These are phyloP conservation scores for Solanum infundibuliforme DNA, from an alignment of 257 asterid genomes.

Conservation along the genomic window DNA sequence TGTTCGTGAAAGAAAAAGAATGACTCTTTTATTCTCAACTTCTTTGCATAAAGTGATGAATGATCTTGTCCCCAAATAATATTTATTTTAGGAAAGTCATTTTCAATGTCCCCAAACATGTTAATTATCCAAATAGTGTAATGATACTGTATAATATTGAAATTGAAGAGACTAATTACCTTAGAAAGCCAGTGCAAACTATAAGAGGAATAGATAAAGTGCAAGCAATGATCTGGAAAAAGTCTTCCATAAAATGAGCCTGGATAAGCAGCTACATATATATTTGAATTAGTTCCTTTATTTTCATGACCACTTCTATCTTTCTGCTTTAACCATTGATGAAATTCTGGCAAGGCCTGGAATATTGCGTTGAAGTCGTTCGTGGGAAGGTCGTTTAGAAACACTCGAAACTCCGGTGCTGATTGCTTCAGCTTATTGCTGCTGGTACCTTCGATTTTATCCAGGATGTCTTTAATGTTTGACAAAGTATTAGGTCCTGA, in stretches of 20 bases:
- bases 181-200: conserved; percentile 88
- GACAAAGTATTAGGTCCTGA: conserved; percentile 78
- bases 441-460: conserved; percentile 22
- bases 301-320: neutral
- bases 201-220: conserved; percentile 68
- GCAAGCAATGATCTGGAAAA: conserved; percentile 62
- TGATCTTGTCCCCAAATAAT: neutral
- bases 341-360: conserved; percentile 62
- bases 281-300: conserved; percentile 11
- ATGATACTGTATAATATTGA: neutral
- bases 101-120: neutral
- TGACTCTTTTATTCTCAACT: neutral
- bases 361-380: conserved; percentile 84
- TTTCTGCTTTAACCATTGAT: conserved; percentile 27
- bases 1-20: neutral
- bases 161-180: conserved; percentile 17
- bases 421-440: conserved; percentile 1
- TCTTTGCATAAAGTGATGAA: neutral
- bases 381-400: conserved; percentile 67
- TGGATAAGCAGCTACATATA: conserved; percentile 69
- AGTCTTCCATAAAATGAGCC: conserved; percentile 84
- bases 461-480: conserved; percentile 42
- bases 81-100: neutral
- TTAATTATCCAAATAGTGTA: neutral
- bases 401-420: conserved; percentile 53